These are phyloP conservation scores for Lactarius akahatsu DNA, from an alignment of 768 basidiomycete genomes.

Conservation along the genomic window DNA sequence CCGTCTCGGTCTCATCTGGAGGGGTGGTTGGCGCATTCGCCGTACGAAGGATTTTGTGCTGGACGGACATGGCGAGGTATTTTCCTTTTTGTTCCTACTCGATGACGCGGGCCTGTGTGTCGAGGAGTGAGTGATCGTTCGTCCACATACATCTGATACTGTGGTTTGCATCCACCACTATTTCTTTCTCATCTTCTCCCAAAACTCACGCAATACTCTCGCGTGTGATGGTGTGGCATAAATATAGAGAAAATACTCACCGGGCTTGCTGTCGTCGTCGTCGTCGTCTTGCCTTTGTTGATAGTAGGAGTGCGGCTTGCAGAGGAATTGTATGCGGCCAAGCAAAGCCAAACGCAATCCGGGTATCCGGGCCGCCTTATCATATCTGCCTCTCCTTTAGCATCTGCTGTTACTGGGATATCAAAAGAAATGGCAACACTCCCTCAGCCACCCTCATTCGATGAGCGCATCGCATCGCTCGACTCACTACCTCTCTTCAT, in stretches of 20 bases:
- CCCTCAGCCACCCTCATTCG: constrained; percentile 31
- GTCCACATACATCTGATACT: background rate
- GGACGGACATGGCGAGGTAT: constrained; percentile 56
- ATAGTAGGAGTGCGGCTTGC: background rate
- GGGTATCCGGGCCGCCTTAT: constrained; percentile 13
- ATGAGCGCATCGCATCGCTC: constrained; percentile 44
- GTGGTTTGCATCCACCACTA: constrained; percentile 22
- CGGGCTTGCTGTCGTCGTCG: constrained; percentile 18
- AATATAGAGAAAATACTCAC: constrained; percentile 14
- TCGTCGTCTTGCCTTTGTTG: constrained; percentile 22
- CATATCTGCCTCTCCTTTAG: too few relatives aligned
- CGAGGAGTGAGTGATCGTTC: background rate
- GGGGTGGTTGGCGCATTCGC: constrained; percentile 91
- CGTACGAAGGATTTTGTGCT: constrained; percentile 90
- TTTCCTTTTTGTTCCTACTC: constrained; percentile 7
- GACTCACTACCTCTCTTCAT: constrained; percentile 89
- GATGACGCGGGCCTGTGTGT: constrained; percentile 11
- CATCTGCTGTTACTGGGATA: background rate
- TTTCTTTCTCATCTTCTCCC: background rate
- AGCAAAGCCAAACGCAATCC: constrained; percentile 18
- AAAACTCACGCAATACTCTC: background rate
- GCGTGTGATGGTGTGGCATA: background rate
- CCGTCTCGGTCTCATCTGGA: constrained; percentile 89
- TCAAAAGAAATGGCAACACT: background rate
- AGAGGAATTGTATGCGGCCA: background rate